Conservation (phyloP, 495 filamentous ascomycete genomes). For the Oleoguttula mirabilis region DNA sequence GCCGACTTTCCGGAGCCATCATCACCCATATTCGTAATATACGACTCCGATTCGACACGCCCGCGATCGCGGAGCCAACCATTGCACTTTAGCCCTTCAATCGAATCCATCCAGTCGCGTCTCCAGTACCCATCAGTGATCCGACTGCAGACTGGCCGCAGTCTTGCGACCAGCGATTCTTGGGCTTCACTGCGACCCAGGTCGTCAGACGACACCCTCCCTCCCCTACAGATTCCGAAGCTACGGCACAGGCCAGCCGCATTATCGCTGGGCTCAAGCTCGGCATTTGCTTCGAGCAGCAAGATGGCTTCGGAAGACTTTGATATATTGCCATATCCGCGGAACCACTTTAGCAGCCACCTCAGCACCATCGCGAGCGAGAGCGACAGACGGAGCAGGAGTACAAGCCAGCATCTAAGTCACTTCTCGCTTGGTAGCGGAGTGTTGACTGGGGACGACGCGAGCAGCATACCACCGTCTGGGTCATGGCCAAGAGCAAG, state of each 20-base stretch:
- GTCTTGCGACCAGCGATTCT: slow-evolving; percentile 24
- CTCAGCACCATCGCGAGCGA: slow-evolving; percentile 32
- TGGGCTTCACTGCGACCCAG: slow-evolving; percentile 14
- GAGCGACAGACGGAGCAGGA: slow-evolving; percentile 21
- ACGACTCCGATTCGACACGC: slow-evolving; percentile 10
- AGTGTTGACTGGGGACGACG: slow-evolving; percentile 18
- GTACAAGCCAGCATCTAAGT: slow-evolving; percentile 18
- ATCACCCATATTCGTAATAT: slow-evolving; percentile 17
- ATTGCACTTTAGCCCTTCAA: slow-evolving; percentile 9
- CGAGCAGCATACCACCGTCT: slow-evolving; percentile 13
- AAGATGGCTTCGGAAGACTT: slow-evolving; percentile 11
- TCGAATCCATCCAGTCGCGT: slow-evolving; percentile 21
- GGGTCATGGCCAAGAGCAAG: slow-evolving; percentile 2
- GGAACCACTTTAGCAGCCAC: slow-evolving; percentile 23
- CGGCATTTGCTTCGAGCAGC: neutral
- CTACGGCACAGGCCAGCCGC: slow-evolving; percentile 6
- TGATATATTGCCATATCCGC: slow-evolving; percentile 15
- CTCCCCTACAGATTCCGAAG: slow-evolving; percentile 20
- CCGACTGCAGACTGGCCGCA: slow-evolving; percentile 24
- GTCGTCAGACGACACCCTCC: slow-evolving; percentile 17
- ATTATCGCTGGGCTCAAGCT: slow-evolving; percentile 3
- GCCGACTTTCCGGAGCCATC: slow-evolving; percentile 1
- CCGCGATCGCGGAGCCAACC: slow-evolving; percentile 15
- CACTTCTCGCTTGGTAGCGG: slow-evolving; percentile 20
- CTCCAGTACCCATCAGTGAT: slow-evolving; percentile 25